Base-by-base conservation (phyloP, 768 basidiomycete genomes). In the Termitomyces sp. region DNA sequence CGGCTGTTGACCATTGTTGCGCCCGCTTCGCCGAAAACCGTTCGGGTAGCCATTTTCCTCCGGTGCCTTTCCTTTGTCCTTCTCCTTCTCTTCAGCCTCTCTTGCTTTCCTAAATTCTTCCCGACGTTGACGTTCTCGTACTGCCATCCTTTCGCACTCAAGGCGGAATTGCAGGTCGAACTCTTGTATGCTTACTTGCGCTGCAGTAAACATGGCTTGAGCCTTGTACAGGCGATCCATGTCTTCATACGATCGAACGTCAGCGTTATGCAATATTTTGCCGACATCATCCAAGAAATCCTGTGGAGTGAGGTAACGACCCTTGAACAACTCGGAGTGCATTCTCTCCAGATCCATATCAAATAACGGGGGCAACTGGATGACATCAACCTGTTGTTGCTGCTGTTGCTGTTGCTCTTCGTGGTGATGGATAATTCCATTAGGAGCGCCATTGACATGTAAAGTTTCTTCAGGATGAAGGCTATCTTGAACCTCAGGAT, bases 301-400 rank as follows among this genome's bases (percentile, higher is more conserved):
- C 60, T 88, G 85, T 0, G 93, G 91, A 0, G 93, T 94, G 34
- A 93, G 84, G 71, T 98, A 99, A 45, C 86, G 85, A 45, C 86
- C 86, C 69, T 85, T 88, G 79, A 92, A 94, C 25, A 99, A 79
- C 58, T 92, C 87, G 29, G 80, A 77, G 67, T 96, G 91, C 85
- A 99, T 94, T 64, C 83, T 86, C 68, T 98, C 97, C 42, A 98
- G 79, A 71, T 98, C 95, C 81, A 98, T 88, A 68, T 96, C 87
- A 69, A 85, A 92, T 17, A 95, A 76, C 8, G 77, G 78, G 9
- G 84, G 85, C 15, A 68, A 72, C 17, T 76, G 76, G 9, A 77
- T 76, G 11, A 67, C 60, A 15, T 72, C 74, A 32, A 74, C 71
- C 48, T 73, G 70, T 66, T 77, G 79, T 50, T 72, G 78, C 46